A percentile compares a stretch with the other conserved stretches of the same genome.
Evolutionary conservation across 2,329 filamentous ascomycete genomes (phyloP).

Genomic region (Colletotrichum sp.): DNA sequence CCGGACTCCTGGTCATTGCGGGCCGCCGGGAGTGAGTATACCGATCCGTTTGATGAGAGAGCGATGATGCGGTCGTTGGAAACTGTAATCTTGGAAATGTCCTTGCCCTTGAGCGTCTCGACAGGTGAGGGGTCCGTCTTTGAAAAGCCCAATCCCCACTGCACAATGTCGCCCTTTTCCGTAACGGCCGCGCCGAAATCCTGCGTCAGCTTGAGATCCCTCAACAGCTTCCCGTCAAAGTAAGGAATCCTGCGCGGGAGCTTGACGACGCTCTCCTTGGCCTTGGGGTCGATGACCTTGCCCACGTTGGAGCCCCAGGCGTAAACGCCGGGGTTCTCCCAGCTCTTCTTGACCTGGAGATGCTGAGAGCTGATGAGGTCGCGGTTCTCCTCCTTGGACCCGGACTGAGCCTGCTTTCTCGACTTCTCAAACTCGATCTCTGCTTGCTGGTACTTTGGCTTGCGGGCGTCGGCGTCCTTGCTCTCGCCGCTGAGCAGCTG

Average conservation of each 20-base stretch:
- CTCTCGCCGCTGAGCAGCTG: not conserved
- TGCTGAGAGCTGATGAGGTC: conserved; percentile 85
- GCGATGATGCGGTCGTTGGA: conserved; percentile 86
- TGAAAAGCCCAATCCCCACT: conserved; percentile 87
- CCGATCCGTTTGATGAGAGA: conserved; percentile 73
- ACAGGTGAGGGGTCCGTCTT: conserved; percentile 67
- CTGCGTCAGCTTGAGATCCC: conserved; percentile 85
- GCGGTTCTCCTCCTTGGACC: conserved; percentile 73
- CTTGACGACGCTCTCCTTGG: conserved; percentile 79
- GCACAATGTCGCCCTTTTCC: conserved; percentile 86
- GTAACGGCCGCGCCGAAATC: conserved; percentile 86
- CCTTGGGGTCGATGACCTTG: conserved; percentile 84
- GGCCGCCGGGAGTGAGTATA: conserved; percentile 86
- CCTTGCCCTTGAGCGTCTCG: conserved; percentile 79
- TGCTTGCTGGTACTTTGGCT: conserved; percentile 40
- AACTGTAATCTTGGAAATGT: conserved; percentile 76
- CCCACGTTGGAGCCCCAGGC: conserved; percentile 91
- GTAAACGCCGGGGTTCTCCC: conserved; percentile 86
- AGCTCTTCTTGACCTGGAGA: conserved; percentile 83
- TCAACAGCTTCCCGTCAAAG: conserved; percentile 83
- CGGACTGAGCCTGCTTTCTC: conserved; percentile 57
- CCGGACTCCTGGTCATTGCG: conserved; percentile 72
- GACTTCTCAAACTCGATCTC: conserved; percentile 73
- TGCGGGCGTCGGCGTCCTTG: not conserved
- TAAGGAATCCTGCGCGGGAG: conserved; percentile 77